These are phyloP conservation scores for Cutaneotrichosporon mucoides DNA, from an alignment of 1,284 basidiomycete species.

Conservation along the genomic window DNA sequence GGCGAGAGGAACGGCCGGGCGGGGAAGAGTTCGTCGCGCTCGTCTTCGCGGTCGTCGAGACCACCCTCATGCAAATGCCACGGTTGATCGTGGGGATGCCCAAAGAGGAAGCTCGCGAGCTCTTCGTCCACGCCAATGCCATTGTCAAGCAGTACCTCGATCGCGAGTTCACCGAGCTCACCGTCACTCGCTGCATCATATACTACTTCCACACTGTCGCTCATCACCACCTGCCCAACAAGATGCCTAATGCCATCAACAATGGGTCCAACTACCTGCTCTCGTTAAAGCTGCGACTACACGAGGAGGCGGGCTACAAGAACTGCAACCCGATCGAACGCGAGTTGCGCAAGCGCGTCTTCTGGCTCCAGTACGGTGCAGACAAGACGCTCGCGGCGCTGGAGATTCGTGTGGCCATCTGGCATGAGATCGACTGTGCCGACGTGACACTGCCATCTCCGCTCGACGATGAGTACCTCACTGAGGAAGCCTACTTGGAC, in stretches of 20 bases:
- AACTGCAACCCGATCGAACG: conserved; percentile 63
- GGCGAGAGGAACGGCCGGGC: conserved; percentile 75
- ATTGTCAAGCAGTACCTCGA: conserved; percentile 15
- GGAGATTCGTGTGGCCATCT: conserved; percentile 65
- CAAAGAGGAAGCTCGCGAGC: conserved; percentile 30
- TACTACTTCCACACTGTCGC: conserved; percentile 21
- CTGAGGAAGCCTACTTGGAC: conserved; percentile 68
- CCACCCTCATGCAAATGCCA: conserved; percentile 61
- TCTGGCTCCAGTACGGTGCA: conserved; percentile 80
- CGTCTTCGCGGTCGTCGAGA: conserved; percentile 76
- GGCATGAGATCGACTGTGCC: conserved; percentile 73
- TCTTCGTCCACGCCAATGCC: conserved; percentile 24
- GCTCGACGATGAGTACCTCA: conserved; percentile 56
- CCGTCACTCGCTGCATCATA: conserved; percentile 22
- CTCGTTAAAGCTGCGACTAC: conserved; percentile 60
- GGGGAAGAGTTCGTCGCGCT: conserved; percentile 65
- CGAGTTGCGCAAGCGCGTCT: conserved; percentile 71
- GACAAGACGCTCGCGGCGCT: conserved; percentile 85
- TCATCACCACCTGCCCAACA: conserved; percentile 8
- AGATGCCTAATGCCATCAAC: background rate
- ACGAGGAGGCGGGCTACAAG: conserved; percentile 57
- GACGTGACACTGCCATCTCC: conserved; percentile 33
- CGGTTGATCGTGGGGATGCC: conserved; percentile 33
- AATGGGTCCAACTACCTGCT: conserved; percentile 17
- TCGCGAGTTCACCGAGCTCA: conserved; percentile 19